These are phyloP conservation scores for Dryas octopetala DNA, from an alignment of 306 rosid species.

Conservation along the genomic window DNA sequence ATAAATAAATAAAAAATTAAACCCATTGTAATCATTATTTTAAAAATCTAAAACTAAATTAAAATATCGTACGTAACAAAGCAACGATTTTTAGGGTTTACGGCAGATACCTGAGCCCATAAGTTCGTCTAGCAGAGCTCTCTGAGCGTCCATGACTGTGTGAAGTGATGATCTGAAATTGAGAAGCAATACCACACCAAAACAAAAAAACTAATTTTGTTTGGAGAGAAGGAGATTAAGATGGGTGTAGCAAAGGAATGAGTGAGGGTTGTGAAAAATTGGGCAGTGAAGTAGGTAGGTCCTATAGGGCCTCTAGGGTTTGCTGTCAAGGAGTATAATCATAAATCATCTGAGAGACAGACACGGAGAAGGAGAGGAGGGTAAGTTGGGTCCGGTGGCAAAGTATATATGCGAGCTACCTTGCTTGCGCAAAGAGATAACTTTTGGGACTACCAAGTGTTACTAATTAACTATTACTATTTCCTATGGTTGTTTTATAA, in stretches of 20 bases:
- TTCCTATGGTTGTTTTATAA: too few relatives aligned
- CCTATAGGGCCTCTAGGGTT: conserved; percentile 36
- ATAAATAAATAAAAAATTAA: background rate
- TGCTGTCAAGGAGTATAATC: conserved; percentile 6
- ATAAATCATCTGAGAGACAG: background rate
- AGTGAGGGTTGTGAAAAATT: background rate
- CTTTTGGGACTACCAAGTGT: too few relatives aligned
- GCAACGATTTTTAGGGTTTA: conserved; percentile 2
- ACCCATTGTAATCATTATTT: background rate
- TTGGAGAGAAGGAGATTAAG: conserved; percentile 1
- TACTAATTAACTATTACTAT: too few relatives aligned
- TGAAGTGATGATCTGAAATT: background rate
- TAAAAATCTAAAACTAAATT: background rate
- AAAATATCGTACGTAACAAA: background rate
- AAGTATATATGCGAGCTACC: too few relatives aligned
- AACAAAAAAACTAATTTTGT: background rate
- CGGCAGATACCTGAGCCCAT: conserved; percentile 78
- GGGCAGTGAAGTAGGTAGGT: background rate
- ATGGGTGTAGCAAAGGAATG: background rate
- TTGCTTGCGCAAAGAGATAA: too few relatives aligned
- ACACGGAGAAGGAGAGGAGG: background rate
- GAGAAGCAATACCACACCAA: background rate
- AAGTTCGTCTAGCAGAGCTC: conserved; percentile 98
- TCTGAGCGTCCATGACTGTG: conserved; percentile 86
- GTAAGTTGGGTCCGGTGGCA: background rate